Base-by-base conservation (phyloP, 495 filamentous ascomycete species). In the Letharia columbiana region DNA sequence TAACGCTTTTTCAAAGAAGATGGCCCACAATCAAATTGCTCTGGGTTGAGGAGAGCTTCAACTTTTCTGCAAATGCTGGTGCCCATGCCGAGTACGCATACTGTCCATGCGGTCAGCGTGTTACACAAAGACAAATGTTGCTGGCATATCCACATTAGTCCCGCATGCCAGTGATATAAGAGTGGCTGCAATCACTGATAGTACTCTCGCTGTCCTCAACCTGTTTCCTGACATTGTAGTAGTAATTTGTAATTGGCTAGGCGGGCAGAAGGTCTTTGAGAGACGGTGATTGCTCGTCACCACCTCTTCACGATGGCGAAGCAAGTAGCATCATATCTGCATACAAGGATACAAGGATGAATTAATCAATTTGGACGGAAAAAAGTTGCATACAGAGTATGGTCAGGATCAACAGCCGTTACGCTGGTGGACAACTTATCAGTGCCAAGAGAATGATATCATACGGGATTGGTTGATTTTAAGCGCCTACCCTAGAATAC, bases 31-130 rank as follows among this genome's bases (percentile, higher is more conserved):
- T 95, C 65, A 97, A 72, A 75, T 98, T 97, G 76, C 82, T 89
- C 75, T 96, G 83, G 37, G 92, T 98, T 35, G 94, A 88, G 4
- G 91, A 91, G 61, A 98, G 85, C 75, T 89, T 84, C 76, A 98
- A 80, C 66, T 82, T 84, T 66, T 92, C 86, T 35, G 92, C 92
- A 71, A 97, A 96, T 75, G 96, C 91, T 20, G 94, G 94, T 39
- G 88, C 93, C 91, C 95, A 98, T 77, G 94, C 95, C 63, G 92
- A 96, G 73, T 97, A 98, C 69, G 92, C 95, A 84, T 98, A 98
- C 92, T 96, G 70, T 61, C 20, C 12, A 33, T 50, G 31, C 45
- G 28, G 61, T 73, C 41, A 71, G 65, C 60, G 63, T 54, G 47
- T 44, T 31, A 33, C 9, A n/a, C 45, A 9, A 15, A 28, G 17